Base-by-base conservation (phyloP, 306 rosid genomes). In the Abrus pulchellus region DNA sequence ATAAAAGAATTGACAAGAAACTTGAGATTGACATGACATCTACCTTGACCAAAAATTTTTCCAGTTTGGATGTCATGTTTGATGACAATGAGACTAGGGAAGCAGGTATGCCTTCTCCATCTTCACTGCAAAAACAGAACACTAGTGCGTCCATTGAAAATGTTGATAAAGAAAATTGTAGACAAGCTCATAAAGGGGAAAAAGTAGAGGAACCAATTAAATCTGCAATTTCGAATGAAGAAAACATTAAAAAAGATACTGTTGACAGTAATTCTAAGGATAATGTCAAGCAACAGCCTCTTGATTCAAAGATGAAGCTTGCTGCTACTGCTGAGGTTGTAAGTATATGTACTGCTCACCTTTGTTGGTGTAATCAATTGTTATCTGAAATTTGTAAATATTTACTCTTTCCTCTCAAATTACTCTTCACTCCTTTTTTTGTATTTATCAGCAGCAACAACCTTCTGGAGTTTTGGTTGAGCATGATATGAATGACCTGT, bases 51-150 rank as follows among this genome's bases (percentile, higher is more conserved):
- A 83, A 72, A 76, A 83, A 87, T 41, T 82, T 90, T 85, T 90
- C 97, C 56, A 94, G 90, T 81, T 86, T 91, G 82, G 97, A 94
- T 74, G 97, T 89, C 62, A 82, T 90, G 89, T 89, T 93, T 78
- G 91, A 86, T 72, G 94, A 80, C 41, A 87, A 52, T 79, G 92
- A 67, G 77, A 81, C 67, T 75, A 76, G 33, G 57, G 81, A 77
- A 71, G 87, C 72, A 40, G 80, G 72, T 75, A 20, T 72, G 47
- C 55, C 73, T 49, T 83, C 89, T 80, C 83, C 90, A 71, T 78
- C 91, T 61, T 82, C 88, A 47, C 36, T 87, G 62, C 86, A 59
- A 64, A 88, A 71, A 60, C 49, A 27, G 76, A 85, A 80, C 44
- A 76, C 81, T 20, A 69, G 74, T 79, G 66, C 74, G 12, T 75